These are phyloP conservation scores for Scortechinia acanthostroma DNA, from an alignment of 2,329 filamentous ascomycete species.

Conservation along the genomic window DNA sequence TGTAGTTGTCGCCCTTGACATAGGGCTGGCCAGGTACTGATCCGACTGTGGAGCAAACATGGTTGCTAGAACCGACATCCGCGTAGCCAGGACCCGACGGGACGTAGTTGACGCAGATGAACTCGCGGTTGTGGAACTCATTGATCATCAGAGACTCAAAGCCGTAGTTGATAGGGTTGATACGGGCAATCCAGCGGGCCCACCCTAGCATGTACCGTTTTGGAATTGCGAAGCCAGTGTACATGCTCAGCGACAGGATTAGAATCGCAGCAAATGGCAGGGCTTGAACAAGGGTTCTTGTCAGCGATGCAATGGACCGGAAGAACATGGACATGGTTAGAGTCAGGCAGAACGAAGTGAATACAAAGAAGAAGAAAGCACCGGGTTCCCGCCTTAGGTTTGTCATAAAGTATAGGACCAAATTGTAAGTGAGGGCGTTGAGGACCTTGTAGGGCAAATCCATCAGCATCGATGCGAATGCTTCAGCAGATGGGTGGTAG, in stretches of 20 bases:
- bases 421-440: conserved; percentile 65
- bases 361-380: conserved; percentile 71
- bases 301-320: conserved; percentile 66
- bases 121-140: conserved; percentile 54
- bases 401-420: conserved; percentile 77
- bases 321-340: conserved; percentile 74
- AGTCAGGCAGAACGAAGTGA: conserved; percentile 64
- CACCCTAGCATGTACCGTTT: conserved; percentile 69
- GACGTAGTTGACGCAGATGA: conserved; percentile 61
- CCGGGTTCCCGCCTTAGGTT: conserved; percentile 63
- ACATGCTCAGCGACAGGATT: conserved; percentile 76
- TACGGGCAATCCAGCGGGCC: conserved; percentile 74
- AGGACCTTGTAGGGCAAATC: conserved; percentile 67
- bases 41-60: conserved; percentile 75
- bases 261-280: conserved; percentile 75
- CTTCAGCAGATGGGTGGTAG: conserved; percentile 73
- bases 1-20: conserved; percentile 64
- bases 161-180: conserved; percentile 68
- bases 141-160: conserved; percentile 81
- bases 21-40: conserved; percentile 55
- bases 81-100: conserved; percentile 58
- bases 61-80: conserved; percentile 66
- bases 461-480: conserved; percentile 76
- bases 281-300: conserved; percentile 77
- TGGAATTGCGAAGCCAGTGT: conserved; percentile 78